Evolutionary conservation across 2,329 filamentous ascomycete species (phyloP), one percentile per base, ranked within the genome.

Genomic region (Aspergillus versicolor): DNA sequence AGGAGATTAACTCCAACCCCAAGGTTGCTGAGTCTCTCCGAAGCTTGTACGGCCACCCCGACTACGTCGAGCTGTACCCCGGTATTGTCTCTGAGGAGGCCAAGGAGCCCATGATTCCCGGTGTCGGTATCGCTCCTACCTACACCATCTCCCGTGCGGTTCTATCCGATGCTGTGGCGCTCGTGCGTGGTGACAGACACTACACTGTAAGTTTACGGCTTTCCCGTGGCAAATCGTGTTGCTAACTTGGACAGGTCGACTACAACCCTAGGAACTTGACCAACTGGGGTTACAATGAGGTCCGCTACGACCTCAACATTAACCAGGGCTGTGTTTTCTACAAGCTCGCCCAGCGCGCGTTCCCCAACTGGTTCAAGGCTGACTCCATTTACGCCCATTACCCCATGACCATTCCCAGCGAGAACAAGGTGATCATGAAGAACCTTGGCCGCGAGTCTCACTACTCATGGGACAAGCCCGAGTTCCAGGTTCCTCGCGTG

Each of bases 251-350:
- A 12, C 24, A 69, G 68, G 61, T 81, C n/a, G 90, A 93, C 71
- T 92, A 89, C 70, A 85, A 87, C 63, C 84, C 90, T 0, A 83
- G 85, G 8, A 85, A 86, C 64, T 75, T 95, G 46, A 95, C 91
- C 1, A 92, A 91, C 74, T 96, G 90, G 90, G 91, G 91, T 19
- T 93, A 84, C 76, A 84, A 85, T 54, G 88, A 91, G 69, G 88
- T 84, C 3, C 81, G 89, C 19, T 90, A 88, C 55, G 89, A 95
- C 64, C 75, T 87, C 21, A 84, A 82, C 57, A 75, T 93, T 62
- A 89, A 94, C 73, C 87, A 94, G 68, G 91, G 91, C 46, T 91
- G 88, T 64, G 85, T 92, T 12, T 90, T 93, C 74, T 92, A 92
- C 79, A 95, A 94, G 78, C 81, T 95, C 37, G 88, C 92, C 70